Evolutionary conservation across 2,329 filamentous ascomycete genomes (phyloP).

Genomic region (Huntiella savannae): DNA sequence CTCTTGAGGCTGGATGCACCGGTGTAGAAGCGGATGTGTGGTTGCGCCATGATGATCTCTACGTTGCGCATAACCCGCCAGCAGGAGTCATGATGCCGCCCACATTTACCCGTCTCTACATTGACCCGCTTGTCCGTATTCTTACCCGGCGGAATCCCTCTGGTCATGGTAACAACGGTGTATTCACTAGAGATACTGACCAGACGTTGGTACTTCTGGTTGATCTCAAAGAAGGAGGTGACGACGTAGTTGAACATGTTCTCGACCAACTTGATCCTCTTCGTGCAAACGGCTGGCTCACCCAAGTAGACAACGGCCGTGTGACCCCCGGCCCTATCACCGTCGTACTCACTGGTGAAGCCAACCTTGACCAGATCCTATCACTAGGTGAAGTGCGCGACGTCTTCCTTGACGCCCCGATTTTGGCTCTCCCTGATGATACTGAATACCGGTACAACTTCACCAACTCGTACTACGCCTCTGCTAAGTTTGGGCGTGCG

Average conservation of each 20-base stretch:
- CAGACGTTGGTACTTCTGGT: constrained; percentile 44
- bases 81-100: constrained; percentile 23
- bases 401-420: constrained; percentile 47
- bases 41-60: constrained; percentile 33
- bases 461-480: constrained; percentile 48
- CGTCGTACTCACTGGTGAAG: constrained; percentile 48
- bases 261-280: constrained; percentile 35
- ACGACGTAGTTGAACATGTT: constrained; percentile 27
- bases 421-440: constrained; percentile 21
- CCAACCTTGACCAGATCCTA: constrained; percentile 36
- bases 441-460: constrained; percentile 22
- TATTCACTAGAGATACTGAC: constrained; percentile 33
- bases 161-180: constrained; percentile 20
- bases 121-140: constrained; percentile 42
- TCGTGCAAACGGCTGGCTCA: constrained; percentile 37
- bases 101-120: constrained; percentile 43
- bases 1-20: constrained; percentile 38
- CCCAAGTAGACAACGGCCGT: constrained; percentile 29
- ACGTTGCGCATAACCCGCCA: constrained; percentile 35
- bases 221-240: constrained; percentile 45
- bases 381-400: constrained; percentile 36
- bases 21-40: constrained; percentile 54
- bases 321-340: constrained; percentile 40
- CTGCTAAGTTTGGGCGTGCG: constrained; percentile 31
- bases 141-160: constrained; percentile 27